Conservation (phyloP, 176 grass and related monocot genomes). For the Oryza glaberrima region DNA sequence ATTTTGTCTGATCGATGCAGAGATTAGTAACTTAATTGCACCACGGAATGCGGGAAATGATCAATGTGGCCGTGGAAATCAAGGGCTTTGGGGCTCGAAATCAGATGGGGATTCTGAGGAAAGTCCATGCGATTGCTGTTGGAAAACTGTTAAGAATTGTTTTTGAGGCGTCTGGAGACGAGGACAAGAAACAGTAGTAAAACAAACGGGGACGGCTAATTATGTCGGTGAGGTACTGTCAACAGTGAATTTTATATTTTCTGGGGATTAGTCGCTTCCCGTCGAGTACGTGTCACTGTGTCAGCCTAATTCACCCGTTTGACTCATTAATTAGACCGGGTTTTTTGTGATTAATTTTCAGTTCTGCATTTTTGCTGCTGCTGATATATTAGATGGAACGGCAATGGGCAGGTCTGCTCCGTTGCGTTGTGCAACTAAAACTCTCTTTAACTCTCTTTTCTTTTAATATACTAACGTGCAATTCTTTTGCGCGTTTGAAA, state of each 20-base stretch:
- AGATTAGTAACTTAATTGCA: background rate
- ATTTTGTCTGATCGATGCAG: constrained; percentile 1
- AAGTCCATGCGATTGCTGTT: constrained; percentile 34
- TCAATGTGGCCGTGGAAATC: constrained; percentile 18
- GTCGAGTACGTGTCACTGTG: background rate
- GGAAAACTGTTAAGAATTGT: background rate
- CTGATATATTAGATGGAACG: background rate
- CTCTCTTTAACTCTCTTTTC: too few species aligned
- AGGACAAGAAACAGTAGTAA: background rate
- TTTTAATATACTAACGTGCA: too few species aligned
- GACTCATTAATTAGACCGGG: background rate
- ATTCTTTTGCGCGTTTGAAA: too few species aligned
- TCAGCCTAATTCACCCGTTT: background rate
- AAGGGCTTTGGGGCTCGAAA: constrained; percentile 25
- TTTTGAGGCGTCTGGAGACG: background rate
- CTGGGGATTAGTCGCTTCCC: constrained; percentile 1
- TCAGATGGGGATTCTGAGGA: constrained; percentile 5
- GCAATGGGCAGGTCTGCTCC: too few species aligned
- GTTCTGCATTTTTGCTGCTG: background rate
- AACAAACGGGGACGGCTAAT: background rate
- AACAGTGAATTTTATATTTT: background rate
- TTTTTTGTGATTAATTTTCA: background rate
- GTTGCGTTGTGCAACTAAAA: too few species aligned
- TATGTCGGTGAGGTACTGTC: constrained; percentile 31
- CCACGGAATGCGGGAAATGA: constrained; percentile 22